Evolutionary conservation across 2,329 filamentous ascomycete genomes (phyloP).

Genomic region (Tolypocladium tundrense): DNA sequence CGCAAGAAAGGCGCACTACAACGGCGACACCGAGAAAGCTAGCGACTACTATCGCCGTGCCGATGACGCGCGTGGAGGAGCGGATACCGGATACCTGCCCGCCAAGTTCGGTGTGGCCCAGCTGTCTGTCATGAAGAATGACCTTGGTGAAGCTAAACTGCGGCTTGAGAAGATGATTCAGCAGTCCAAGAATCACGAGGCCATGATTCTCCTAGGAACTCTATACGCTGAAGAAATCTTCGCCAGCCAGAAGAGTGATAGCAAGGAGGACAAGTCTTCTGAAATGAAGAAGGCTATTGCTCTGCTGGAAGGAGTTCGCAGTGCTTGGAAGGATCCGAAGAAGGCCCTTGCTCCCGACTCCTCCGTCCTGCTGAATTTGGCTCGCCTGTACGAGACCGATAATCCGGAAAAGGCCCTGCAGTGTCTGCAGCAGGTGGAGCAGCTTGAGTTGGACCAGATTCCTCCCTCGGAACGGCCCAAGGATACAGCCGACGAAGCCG

Average conservation of each 20-base stretch:
- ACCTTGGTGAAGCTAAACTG: conserved; percentile 86
- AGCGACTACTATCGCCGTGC: conserved; percentile 81
- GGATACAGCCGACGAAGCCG: conserved; percentile 44
- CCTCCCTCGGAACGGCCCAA: conserved; percentile 57
- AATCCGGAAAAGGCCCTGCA: conserved; percentile 84
- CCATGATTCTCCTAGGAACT: conserved; percentile 84
- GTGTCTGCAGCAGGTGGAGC: conserved; percentile 84
- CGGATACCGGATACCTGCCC: conserved; percentile 84
- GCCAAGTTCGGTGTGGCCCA: conserved; percentile 93
- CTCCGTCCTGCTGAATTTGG: conserved; percentile 82
- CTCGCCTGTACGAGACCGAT: conserved; percentile 79
- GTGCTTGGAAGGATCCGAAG: conserved; percentile 87
- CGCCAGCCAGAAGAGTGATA: conserved; percentile 56
- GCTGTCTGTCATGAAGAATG: conserved; percentile 72
- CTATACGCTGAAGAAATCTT: conserved; percentile 94
- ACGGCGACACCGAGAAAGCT: conserved; percentile 63
- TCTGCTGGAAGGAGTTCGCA: conserved; percentile 74
- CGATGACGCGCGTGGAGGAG: conserved; percentile 82
- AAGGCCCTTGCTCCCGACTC: conserved; percentile 73
- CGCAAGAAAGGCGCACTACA: conserved; percentile 81
- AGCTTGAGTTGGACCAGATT: conserved; percentile 75
- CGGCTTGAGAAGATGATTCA: conserved; percentile 90
- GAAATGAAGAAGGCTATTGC: conserved; percentile 80
- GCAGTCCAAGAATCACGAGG: conserved; percentile 72
- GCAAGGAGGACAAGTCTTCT: conserved; percentile 76